Conservation (phyloP, 2,329 filamentous ascomycete genomes). For the Aspergillus ochraceus region DNA sequence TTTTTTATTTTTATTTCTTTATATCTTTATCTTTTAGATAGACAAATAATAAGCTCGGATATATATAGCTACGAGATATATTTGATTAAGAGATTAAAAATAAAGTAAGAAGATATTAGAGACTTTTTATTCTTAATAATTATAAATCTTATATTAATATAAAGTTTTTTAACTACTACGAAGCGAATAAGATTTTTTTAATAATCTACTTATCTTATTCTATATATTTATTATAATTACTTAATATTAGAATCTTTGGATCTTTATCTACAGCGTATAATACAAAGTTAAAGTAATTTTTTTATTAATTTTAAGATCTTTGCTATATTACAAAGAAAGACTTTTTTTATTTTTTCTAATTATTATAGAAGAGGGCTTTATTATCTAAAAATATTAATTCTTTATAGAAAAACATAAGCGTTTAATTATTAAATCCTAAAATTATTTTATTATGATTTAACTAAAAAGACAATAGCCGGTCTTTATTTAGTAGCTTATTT, state of each 20-base stretch:
- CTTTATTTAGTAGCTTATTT: background rate
- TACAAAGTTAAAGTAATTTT: constrained; percentile 1
- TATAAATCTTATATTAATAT: constrained; percentile 12
- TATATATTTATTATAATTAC: constrained; percentile 4
- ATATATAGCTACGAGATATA: background rate
- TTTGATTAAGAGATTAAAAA: constrained; percentile 7
- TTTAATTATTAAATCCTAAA: background rate
- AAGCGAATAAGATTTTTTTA: constrained; percentile 9
- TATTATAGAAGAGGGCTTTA: background rate
- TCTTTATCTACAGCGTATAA: constrained; percentile 2
- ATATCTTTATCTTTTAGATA: background rate
- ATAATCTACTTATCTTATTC: constrained; percentile 6
- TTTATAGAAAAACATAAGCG: background rate
- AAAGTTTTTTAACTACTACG: constrained; percentile 12
- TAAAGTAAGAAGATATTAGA: background rate
- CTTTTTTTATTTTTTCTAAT: background rate
- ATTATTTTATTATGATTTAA: background rate
- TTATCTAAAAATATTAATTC: background rate
- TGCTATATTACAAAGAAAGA: constrained; percentile 1
- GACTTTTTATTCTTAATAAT: constrained; percentile 10
- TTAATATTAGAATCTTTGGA: constrained; percentile 9
- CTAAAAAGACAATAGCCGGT: background rate
- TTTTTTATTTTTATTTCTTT: background rate
- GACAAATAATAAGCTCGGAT: background rate
- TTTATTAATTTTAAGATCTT: background rate